Base-by-base conservation (phyloP, 371 early-diverging fungal genomes). In the Mucor saturninus region DNA sequence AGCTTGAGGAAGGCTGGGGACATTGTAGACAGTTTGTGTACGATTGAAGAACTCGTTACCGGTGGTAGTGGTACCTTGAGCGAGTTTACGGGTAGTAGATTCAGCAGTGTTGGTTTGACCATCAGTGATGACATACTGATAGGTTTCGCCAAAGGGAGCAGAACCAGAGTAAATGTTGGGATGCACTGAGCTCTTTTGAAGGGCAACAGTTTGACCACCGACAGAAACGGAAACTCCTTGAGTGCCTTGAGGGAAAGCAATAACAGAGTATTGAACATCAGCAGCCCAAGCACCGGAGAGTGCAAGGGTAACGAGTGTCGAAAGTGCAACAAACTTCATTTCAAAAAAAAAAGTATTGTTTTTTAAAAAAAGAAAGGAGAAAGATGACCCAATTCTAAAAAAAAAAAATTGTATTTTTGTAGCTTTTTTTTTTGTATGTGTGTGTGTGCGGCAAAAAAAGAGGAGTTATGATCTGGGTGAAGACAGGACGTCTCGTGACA, bases 41-140 rank as follows among this genome's bases (percentile, higher is more conserved):
- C 84, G 80, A 54, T 71, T 77, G 65, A 81, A 86, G 58, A 83
- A 83, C 45, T 86, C 86, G 57, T 85, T 83, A 40, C 81, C 81
- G 9, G 83, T 83, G 15, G 72, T 49, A 9, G 70, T 59, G 5
- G 68, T 70, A 13, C 76, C 79, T 2, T 58, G 39, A 11, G 77
- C 68, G 5, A 83, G 62, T 13, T 75, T 69, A 55, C 84, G 80
- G 4, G 59, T 66, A 11, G 69, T 57, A 0, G 62, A 28, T 53
- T 80, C 77, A n/a, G 68, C 56, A 5, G 48, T 48, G 7, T 66
- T 67, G 2, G 50, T 55, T 26, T 51, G 50, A 9, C 62, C 66
- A 39, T 68, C 64, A 2, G 61, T 71, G 9, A 73, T 32, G 30
- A 68, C 72, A 56, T 80, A 75, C 51, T 74, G 75, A 39, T 80